These are phyloP conservation scores for Luvunga scandens DNA, from an alignment of 345 rosid genomes.

Conservation along the genomic window DNA sequence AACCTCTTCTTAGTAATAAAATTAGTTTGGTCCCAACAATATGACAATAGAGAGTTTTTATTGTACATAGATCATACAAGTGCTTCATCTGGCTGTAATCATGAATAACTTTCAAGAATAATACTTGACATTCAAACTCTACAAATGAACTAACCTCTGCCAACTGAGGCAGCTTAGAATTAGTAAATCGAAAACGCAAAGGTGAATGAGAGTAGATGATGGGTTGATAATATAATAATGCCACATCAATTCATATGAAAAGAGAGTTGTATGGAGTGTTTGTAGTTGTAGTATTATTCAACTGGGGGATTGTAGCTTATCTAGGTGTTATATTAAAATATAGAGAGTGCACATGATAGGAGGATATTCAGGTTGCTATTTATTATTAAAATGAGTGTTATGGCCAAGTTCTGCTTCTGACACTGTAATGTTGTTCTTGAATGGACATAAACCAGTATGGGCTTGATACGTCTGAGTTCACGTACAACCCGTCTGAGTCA, in stretches of 20 bases:
- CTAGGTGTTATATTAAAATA: neutral
- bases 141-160: neutral
- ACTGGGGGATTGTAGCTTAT: neutral
- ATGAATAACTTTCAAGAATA: neutral
- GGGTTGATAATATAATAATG: neutral
- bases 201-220: neutral
- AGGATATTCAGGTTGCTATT: neutral
- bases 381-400: neutral
- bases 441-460: slow-evolving; percentile 62
- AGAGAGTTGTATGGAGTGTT: neutral
- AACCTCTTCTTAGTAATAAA: too few relatives aligned
- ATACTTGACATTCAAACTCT: neutral
- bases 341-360: neutral
- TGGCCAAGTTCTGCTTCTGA: neutral
- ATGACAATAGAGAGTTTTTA: too few relatives aligned
- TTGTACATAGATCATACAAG: neutral
- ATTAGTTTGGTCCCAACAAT: too few relatives aligned
- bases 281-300: neutral
- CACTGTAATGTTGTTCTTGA: slow-evolving; percentile 9
- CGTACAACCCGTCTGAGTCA: slow-evolving; percentile 87
- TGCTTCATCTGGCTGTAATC: neutral
- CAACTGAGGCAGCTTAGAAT: neutral
- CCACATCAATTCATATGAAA: neutral
- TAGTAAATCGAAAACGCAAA: neutral
- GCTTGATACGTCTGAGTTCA: slow-evolving; percentile 90